Conservation (phyloP, 768 basidiomycete genomes). For the Rhodosporidiobolus sp. region DNA sequence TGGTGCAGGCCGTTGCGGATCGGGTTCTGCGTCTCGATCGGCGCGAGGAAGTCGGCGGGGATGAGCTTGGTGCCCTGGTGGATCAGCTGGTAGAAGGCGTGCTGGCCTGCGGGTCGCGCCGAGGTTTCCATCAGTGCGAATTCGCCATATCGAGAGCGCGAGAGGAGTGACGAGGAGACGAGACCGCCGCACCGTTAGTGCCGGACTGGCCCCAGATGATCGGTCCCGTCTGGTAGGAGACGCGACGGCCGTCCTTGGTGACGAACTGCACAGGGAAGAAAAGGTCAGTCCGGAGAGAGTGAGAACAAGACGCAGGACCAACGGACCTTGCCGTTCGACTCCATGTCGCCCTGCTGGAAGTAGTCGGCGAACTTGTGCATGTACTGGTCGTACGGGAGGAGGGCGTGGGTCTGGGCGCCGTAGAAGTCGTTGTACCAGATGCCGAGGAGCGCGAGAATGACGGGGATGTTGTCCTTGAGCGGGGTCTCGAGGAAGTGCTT, state of each 20-base stretch:
- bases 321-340: constrained; percentile 82
- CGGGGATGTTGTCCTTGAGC: constrained; percentile 85
- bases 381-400: constrained; percentile 98
- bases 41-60: constrained; percentile 87
- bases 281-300: background rate
- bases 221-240: constrained; percentile 96
- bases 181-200: constrained; percentile 67
- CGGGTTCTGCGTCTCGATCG: constrained; percentile 84
- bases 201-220: constrained; percentile 99
- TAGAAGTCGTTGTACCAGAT: constrained; percentile 99
- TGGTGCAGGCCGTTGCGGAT: constrained; percentile 85
- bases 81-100: constrained; percentile 83
- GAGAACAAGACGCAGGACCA: background rate
- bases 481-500: constrained; percentile 88
- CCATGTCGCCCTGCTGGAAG: constrained; percentile 99
- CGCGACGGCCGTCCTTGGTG: constrained; percentile 87
- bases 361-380: constrained; percentile 99
- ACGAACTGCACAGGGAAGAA: constrained; percentile 57
- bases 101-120: constrained; percentile 55
- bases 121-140: background rate
- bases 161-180: background rate
- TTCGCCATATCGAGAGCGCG: no score
- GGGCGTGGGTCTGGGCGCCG: constrained; percentile 87
- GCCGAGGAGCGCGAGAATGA: constrained; percentile 80
- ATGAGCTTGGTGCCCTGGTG: constrained; percentile 92